Evolutionary conservation across 2,329 filamentous ascomycete genomes (phyloP), one percentile per base, ranked within the genome.

Genomic region (Verticillium klebahnii): DNA sequence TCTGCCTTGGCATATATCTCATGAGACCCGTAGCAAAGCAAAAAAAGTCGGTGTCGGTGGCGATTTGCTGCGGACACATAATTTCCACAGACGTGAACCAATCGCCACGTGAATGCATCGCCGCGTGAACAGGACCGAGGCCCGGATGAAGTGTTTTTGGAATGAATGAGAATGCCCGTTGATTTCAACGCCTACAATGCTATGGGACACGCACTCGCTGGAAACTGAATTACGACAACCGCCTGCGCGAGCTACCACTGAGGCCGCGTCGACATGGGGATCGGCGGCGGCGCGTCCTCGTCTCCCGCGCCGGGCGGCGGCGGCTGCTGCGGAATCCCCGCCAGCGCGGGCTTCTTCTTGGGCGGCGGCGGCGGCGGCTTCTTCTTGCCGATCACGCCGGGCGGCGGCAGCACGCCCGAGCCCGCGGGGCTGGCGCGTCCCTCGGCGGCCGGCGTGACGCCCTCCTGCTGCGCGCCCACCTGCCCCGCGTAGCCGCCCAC

Each of bases 241-340:
- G 36, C 12, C 40, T 19, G 17, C 15, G 54, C 36, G 19, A 23
- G 34, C 65, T 67, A 81, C 61, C 80, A 83, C 14, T 73, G 75
- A 4, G 83, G 83, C 60, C 79, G 77, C 2, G 83, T 84, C 58
- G 78, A 73, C 72, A 82, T 69, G 15, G 84, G 84, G 52, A 87
- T 74, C 0, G 84, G 83, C 5, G 84, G 84, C 11, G 82, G 81
- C 17, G 66, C 69, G 54, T 72, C 74, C 5, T 70, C 73, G 45
- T 71, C 69, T 7, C 67, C 67, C 8, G 63, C 62, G 29, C 29
- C 29, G 9, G 64, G 56, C 52, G 60, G 56, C 25, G 62, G 45
- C 19, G 60, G 56, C 23, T 57, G 56, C 23, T 57, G 29, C 29
- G 63, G 62, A 19, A 63, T 63, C 17, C 63, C 67, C 5, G 69